Conservation (phyloP, 495 filamentous ascomycete genomes). For the Penicillium arizonense region DNA sequence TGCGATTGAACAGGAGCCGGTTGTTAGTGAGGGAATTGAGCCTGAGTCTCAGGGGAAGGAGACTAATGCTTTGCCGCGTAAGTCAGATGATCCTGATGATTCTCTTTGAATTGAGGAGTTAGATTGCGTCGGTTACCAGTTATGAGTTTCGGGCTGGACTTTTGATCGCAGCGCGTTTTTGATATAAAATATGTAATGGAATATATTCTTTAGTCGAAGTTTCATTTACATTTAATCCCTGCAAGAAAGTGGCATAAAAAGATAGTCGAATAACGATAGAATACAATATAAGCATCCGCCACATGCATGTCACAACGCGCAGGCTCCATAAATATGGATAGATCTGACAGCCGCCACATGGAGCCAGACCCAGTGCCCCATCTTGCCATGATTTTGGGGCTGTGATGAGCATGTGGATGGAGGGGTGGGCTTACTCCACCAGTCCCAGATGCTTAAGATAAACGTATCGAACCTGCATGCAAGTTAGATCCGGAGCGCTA, state of each 20-base stretch:
- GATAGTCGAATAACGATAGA: too few relatives aligned
- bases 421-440: slow-evolving; percentile 22
- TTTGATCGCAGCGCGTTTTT: background rate
- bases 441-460: slow-evolving; percentile 12
- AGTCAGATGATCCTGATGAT: slow-evolving; percentile 50
- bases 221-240: too few relatives aligned
- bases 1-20: slow-evolving; percentile 11
- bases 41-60: slow-evolving; percentile 7
- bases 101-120: background rate
- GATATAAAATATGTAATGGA: too few relatives aligned
- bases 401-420: slow-evolving; percentile 16
- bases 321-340: slow-evolving; percentile 8
- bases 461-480: background rate
- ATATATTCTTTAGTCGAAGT: too few relatives aligned
- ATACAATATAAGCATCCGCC: background rate
- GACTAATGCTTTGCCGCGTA: slow-evolving; percentile 56
- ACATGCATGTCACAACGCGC: slow-evolving; percentile 1
- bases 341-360: background rate
- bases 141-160: background rate
- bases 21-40: slow-evolving; percentile 25
- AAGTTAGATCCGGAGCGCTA: background rate
- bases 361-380: slow-evolving; percentile 18
- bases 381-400: slow-evolving; percentile 8
- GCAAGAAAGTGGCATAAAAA: too few relatives aligned
- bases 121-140: background rate